phyloP scores from a whole-genome alignment of 164 flowering plant species.

The Macadamia integrifolia region DNA sequence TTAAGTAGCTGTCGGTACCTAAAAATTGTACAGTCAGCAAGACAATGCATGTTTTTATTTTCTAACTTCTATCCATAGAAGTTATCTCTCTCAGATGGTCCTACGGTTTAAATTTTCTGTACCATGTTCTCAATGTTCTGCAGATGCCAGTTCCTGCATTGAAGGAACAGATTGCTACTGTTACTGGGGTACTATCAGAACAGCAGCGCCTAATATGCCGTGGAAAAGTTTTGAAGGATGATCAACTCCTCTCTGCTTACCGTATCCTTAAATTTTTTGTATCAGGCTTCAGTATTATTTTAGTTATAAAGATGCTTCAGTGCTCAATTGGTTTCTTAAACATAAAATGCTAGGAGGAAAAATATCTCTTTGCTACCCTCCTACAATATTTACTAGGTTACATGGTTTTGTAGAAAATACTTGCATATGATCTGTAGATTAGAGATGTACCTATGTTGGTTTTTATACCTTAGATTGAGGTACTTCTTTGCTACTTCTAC shows the following conservation, averaged over 20 bases:
- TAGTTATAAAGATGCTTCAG: background rate
- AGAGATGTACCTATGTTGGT: no score
- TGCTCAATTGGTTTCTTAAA: no score
- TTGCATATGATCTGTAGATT: no score
- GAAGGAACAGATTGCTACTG: constrained; percentile 80
- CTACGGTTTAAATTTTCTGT: background rate
- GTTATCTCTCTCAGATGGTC: background rate
- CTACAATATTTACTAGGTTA: no score
- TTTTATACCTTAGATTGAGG: no score
- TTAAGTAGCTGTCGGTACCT: background rate
- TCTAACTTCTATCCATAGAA: background rate
- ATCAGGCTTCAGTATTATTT: background rate
- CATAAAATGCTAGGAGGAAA: no score
- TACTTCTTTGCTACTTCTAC: no score
- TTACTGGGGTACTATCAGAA: constrained; percentile 80
- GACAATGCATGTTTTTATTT: background rate
- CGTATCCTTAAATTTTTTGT: constrained; percentile 51
- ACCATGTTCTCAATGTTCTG: constrained; percentile 11
- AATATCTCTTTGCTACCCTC: no score
- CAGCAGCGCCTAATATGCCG: constrained; percentile 94
- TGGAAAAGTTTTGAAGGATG: constrained; percentile 92
- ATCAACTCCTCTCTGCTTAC: constrained; percentile 92
- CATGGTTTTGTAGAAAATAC: no score
- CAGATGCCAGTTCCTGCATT: constrained; percentile 91
- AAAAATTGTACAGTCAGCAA: background rate